Base-by-base conservation (phyloP, 306 rosid genomes). In the Cucurbita moschata region DNA sequence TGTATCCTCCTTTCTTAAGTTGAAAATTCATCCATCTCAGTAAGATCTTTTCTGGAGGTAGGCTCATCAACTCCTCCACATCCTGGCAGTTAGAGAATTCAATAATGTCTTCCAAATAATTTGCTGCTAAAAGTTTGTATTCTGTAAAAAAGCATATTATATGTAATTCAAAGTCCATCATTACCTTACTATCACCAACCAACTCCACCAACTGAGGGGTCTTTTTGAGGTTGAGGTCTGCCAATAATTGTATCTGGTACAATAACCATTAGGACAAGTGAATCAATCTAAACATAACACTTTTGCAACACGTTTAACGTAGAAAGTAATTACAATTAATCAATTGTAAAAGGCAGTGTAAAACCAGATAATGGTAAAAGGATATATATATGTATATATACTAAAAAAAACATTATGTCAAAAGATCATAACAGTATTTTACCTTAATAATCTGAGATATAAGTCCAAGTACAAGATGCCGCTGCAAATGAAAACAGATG, bases 401-500 rank as follows among this genome's bases (percentile, higher is more conserved):
- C 0, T 23, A 21, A 57, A 56, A 23, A 37, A 37, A 12, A 26
- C 30, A 15, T 30, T 46, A 21, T 49, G 43, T 69, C 50, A 49
- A 49, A 69, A 13, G 7, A 57, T 68, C 40, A 14, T 49, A 26
- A 2, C 65, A 60, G 65, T 61, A 15, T 66, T 78, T 77, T 85
- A 91, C 99, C 99, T 94, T 94, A 56, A 94, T 94, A 49, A 94
- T 91, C 79, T 94, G 99, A 63, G 99, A 91, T 78, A 94, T 94
- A 86, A 94, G 59, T 65, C 99, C 99, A 46, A 94, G 92, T 50
- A 94, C 96, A 64, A 94, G 91, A 85, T 94, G 99, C 63, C 99
- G 95, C 99, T 94, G 99, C 77, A 86, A 85, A 67, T 60, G 53
- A 51, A 85, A 75, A 58, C 74, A 71, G 38, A 8, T 57, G 53